phyloP scores from a whole-genome alignment of 495 filamentous ascomycete genomes.

The Xylaria venustula region DNA sequence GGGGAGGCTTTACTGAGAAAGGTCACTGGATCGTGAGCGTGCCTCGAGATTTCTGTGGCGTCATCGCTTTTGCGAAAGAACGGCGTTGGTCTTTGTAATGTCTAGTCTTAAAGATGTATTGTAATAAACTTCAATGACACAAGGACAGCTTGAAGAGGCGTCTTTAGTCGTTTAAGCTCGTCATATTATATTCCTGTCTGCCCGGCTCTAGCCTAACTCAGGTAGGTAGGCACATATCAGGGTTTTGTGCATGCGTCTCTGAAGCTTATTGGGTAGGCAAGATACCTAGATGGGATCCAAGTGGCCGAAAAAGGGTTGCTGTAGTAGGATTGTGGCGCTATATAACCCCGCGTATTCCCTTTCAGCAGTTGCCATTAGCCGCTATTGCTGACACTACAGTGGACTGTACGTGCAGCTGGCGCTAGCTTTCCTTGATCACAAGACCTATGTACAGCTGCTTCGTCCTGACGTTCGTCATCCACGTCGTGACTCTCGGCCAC shows the following conservation, averaged over 20 bases:
- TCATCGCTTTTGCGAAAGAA: neutral
- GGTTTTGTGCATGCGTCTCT: too few species aligned
- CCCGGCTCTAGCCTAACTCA: too few species aligned
- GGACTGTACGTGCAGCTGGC: neutral
- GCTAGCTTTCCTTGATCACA: neutral
- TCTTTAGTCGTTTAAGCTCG: neutral
- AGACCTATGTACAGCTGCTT: neutral
- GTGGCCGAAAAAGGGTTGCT: too few species aligned
- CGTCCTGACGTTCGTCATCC: neutral
- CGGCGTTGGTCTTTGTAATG: neutral
- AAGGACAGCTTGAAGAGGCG: too few species aligned
- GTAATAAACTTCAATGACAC: neutral
- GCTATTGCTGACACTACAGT: neutral
- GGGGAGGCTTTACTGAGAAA: neutral
- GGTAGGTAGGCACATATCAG: too few species aligned
- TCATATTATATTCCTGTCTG: neutral
- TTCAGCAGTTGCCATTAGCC: neutral
- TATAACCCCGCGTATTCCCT: neutral
- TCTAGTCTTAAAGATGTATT: neutral
- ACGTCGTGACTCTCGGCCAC: too few species aligned
- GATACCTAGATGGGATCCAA: neutral
- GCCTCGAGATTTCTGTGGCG: neutral
- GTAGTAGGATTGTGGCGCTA: neutral
- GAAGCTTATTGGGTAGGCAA: too few species aligned
- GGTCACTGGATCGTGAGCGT: too few species aligned